Base-by-base conservation (phyloP, 1,284 basidiomycete genomes). In the Sphagnurus paluster region DNA sequence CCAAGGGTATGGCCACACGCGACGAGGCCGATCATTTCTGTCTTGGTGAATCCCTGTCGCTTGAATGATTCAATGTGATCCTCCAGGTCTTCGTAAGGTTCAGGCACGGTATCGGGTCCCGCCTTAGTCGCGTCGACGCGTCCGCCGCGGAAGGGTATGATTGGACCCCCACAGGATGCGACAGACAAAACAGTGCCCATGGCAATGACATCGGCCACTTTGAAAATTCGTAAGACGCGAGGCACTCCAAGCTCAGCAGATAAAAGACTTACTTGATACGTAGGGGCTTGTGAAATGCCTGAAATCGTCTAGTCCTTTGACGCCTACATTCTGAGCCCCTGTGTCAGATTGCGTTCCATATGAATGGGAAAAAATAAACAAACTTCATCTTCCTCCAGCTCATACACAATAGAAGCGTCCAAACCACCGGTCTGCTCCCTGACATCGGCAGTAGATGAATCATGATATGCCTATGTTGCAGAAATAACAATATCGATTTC, bases 1-100 rank as follows among this genome's bases (percentile, higher is more conserved):
- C 40, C 40, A 3, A 38, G 23, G n/a, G 36, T 25, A 10, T 38
- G 36, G 20, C 40, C 28, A 17, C 40, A 42, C 5, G 40, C 40
- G 9, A 42, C 40, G 16, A 42, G 30, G 2, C 29, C 16, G 17
- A 42, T 42, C 40, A 42, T 42, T 16, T 42, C 40, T 2, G 17
- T 2, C 30, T 42, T 17, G 13, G 28, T 42, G 17, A 42, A 42
- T 3, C 40, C 40, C 24, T 42, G 40, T 9, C 29, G 29, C 10
- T 42, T 30, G 28, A 42, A 42, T 5, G 28, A 32, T 3, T 3
- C 40, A 13, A 42, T 20, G 11, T 32, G 40, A n/a, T 10, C 20
- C 11, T 42, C 7, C 5, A 38, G 36, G 24, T 2, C 4, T 13
- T 38, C 13, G 5, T 38, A 14, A 2, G 36, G 36, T 17, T 38